Percentiles rank a stretch among this genome's conserved stretches.
Conservation (phyloP, 805 yeast species). For the Sungouiella blattae region DNA sequence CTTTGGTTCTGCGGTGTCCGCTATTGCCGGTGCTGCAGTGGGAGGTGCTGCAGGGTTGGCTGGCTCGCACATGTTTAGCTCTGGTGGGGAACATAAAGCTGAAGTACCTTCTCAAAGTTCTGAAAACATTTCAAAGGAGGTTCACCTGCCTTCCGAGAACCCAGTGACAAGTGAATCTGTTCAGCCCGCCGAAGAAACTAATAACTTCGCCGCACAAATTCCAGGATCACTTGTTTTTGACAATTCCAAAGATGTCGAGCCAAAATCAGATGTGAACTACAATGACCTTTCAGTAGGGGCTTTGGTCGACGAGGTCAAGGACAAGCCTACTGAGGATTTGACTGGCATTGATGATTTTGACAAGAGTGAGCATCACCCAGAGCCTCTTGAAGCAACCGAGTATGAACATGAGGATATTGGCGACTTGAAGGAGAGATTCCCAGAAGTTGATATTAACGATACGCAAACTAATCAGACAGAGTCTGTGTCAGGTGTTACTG, state of each 20-base stretch:
- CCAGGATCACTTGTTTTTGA: too few relatives aligned
- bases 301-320: conserved; percentile 29
- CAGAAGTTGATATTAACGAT: conserved; percentile 23
- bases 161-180: too few relatives aligned
- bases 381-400: not conserved
- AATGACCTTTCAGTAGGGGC: too few relatives aligned
- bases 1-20: conserved; percentile 13
- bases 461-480: conserved; percentile 31
- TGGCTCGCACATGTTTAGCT: conserved; percentile 2
- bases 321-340: conserved; percentile 23
- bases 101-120: too few relatives aligned
- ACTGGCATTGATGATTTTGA: conserved; percentile 21
- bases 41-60: conserved; percentile 16
- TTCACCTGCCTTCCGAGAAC: too few relatives aligned
- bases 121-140: too few relatives aligned
- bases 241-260: too few relatives aligned
- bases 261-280: too few relatives aligned
- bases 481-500: conserved; percentile 32
- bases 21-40: conserved; percentile 18
- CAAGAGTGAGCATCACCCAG: conserved; percentile 3
- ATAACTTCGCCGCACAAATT: too few relatives aligned
- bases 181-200: too few relatives aligned
- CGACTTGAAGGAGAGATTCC: conserved; percentile 23
- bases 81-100: too few relatives aligned
- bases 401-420: conserved; percentile 14